Conservation (phyloP, 192 early-diverging fungal species). For the Podochytrium sp. region DNA sequence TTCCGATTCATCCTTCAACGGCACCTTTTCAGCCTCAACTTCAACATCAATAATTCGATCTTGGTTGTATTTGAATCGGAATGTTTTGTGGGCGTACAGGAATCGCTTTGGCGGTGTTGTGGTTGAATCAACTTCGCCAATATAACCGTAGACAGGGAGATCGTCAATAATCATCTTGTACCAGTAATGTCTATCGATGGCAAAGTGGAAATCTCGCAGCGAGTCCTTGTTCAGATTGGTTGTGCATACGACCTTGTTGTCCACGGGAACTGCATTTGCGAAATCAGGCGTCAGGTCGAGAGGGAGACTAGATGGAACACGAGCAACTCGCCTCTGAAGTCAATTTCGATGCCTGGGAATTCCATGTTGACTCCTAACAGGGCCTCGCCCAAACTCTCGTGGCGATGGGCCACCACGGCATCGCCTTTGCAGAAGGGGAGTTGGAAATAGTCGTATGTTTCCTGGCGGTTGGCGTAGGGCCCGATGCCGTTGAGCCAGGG, state of each 20-base stretch:
- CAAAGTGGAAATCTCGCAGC: constrained; percentile 64
- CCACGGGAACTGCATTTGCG: constrained; percentile 9
- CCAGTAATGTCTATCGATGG: constrained; percentile 68
- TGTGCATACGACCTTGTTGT: constrained; percentile 54
- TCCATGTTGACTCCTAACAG: constrained; percentile 76
- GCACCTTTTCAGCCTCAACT: constrained; percentile 8
- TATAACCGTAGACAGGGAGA: constrained; percentile 56
- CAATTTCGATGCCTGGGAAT: constrained; percentile 71
- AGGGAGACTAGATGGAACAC: too few relatives aligned
- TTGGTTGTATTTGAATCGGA: constrained; percentile 66
- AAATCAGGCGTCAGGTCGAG: too few relatives aligned
- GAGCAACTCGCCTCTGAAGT: too few relatives aligned
- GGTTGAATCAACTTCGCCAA: constrained; percentile 43
- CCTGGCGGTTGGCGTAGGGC: constrained; percentile 64
- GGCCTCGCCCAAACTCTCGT: constrained; percentile 81
- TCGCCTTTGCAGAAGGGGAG: constrained; percentile 74
- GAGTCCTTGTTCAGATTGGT: constrained; percentile 46
- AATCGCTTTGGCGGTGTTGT: constrained; percentile 26
- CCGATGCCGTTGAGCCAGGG: constrained; percentile 19
- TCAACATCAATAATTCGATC: constrained; percentile 48
- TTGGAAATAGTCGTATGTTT: constrained; percentile 75
- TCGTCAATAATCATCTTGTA: constrained; percentile 65
- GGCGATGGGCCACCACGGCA: constrained; percentile 61
- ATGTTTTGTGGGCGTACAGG: constrained; percentile 66
- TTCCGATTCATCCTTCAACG: background rate